Conservation (phyloP, 495 filamentous ascomycete species). For the Evernia prunastri region DNA sequence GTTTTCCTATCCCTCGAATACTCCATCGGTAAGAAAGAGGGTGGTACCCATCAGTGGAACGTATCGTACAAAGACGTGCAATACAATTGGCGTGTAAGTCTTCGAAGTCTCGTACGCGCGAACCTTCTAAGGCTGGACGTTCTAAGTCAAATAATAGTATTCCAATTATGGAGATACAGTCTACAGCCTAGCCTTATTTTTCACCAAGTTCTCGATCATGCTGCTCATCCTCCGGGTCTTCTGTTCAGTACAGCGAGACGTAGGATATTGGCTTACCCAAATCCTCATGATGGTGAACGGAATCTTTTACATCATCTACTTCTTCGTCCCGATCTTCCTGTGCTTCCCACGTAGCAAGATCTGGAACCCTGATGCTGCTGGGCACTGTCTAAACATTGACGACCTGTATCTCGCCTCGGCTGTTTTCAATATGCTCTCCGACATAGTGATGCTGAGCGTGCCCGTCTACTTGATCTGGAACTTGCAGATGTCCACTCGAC, state of each 20-base stretch:
- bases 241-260: constrained; percentile 7
- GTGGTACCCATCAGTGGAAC: constrained; percentile 23
- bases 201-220: constrained; percentile 22
- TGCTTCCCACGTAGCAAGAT: constrained; percentile 19
- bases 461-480: constrained; percentile 17
- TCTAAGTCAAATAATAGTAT: constrained; percentile 7
- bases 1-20: neutral
- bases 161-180: constrained; percentile 19
- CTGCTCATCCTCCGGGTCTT: constrained; percentile 26
- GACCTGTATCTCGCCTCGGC: constrained; percentile 5
- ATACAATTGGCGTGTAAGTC: neutral
- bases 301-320: constrained; percentile 7
- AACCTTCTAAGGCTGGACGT: neutral
- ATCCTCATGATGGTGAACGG: constrained; percentile 20
- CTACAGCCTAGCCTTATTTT: constrained; percentile 8
- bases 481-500: constrained; percentile 16
- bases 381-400: constrained; percentile 14
- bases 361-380: constrained; percentile 12
- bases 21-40: neutral
- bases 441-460: constrained; percentile 16
- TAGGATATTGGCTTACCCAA: constrained; percentile 13
- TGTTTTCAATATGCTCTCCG: constrained; percentile 13
- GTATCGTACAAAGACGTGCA: neutral
- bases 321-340: constrained; percentile 24
- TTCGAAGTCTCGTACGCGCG: neutral